Evolutionary conservation across 495 filamentous ascomycete species (phyloP).

Genomic region (Aspergillus avenaceus): DNA sequence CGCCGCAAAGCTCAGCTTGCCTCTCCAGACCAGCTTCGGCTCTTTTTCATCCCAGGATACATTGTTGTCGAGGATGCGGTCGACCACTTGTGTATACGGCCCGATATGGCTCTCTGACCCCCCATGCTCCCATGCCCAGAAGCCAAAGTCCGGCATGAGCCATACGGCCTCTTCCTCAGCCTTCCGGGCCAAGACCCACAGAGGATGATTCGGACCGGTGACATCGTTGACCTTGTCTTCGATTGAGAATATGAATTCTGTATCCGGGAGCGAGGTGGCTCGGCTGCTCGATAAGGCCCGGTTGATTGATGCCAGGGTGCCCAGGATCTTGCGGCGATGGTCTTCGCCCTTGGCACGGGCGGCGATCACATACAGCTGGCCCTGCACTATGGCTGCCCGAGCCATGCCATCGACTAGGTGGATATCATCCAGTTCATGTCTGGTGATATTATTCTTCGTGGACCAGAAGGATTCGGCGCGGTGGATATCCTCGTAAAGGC

Average conservation of each 20-base stretch:
- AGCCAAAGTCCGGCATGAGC: conserved; percentile 67
- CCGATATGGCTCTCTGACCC: conserved; percentile 46
- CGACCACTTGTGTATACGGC: conserved; percentile 42
- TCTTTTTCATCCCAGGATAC: conserved; percentile 31
- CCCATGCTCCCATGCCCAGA: conserved; percentile 64
- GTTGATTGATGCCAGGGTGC: conserved; percentile 18
- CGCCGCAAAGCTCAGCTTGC: conserved; percentile 26
- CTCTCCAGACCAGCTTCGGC: conserved; percentile 57
- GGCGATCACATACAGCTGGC: conserved; percentile 20
- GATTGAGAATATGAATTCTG: conserved; percentile 47
- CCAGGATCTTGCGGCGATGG: conserved; percentile 24
- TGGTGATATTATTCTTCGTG: no score
- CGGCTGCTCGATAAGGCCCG: conserved; percentile 21
- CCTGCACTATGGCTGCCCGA: conserved; percentile 1
- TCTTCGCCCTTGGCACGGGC: conserved; percentile 17
- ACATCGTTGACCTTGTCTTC: conserved; percentile 30
- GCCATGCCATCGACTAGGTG: conserved; percentile 11
- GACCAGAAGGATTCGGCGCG: no score
- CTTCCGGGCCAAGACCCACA: conserved; percentile 36
- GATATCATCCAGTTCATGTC: no score
- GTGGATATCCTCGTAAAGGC: no score
- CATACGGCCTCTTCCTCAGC: conserved; percentile 34
- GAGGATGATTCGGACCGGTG: conserved; percentile 30
- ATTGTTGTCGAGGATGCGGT: conserved; percentile 12
- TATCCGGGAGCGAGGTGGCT: conserved; percentile 46